Conservation (phyloP, 495 filamentous ascomycete genomes). For the Lasiosphaeris hirsuta region DNA sequence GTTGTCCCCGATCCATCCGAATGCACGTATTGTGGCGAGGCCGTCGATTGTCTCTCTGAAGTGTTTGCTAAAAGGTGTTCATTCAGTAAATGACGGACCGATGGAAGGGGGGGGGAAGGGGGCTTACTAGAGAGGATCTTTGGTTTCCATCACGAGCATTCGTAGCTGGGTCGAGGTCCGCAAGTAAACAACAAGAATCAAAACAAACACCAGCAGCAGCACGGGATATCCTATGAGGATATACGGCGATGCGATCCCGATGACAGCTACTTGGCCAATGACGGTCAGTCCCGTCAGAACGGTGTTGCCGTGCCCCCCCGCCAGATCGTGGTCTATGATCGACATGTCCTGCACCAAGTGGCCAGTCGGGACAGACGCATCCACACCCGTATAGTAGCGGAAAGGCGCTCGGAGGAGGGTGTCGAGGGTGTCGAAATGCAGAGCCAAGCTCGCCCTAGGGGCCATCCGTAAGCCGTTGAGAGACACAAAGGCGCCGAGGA, state of each 20-base stretch:
- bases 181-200: slow-evolving; percentile 51
- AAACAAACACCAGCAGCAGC: slow-evolving; percentile 34
- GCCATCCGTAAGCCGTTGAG: slow-evolving; percentile 22
- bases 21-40: slow-evolving; percentile 44
- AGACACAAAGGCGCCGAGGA: slow-evolving; percentile 22
- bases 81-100: background rate
- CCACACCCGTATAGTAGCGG: background rate
- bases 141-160: slow-evolving; percentile 48
- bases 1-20: slow-evolving; percentile 44
- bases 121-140: slow-evolving; percentile 31
- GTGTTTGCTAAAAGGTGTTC: slow-evolving; percentile 22
- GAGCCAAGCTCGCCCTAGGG: slow-evolving; percentile 14
- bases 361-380: background rate
- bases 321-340: slow-evolving; percentile 39
- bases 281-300: slow-evolving; percentile 19
- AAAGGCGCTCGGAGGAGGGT: background rate
- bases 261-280: slow-evolving; percentile 29
- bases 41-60: slow-evolving; percentile 45
- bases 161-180: slow-evolving; percentile 55
- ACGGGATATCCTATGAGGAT: slow-evolving; percentile 21
- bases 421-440: background rate
- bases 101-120: background rate
- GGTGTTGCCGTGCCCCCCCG: slow-evolving; percentile 29
- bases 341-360: slow-evolving; percentile 45
- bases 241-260: background rate